Evolutionary conservation across 139 green algal species (phyloP), one percentile per base, ranked within the genome.

Genomic region (Volvox africanus): DNA sequence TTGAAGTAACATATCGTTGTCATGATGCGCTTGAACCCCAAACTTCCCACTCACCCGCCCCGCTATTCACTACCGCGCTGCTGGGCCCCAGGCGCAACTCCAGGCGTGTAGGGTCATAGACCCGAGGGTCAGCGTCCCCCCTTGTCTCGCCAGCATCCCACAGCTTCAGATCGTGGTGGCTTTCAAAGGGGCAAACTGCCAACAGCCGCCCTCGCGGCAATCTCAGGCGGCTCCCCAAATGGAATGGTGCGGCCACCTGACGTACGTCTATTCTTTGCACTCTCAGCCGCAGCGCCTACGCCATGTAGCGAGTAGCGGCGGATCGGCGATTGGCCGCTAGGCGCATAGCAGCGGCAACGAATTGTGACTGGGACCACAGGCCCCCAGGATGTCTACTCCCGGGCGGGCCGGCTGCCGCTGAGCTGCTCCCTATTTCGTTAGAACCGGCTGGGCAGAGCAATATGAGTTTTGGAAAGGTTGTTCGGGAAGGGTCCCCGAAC

Each of bases 241-340:
- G 26, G 33, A 94, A 77, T 33, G 96, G 89, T 0, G 32, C 12
- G 0, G 92, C 88, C 19, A 92, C 95, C 13, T 95, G 90, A 20
- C 95, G 92, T n/a, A 97, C 87, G 75, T 96, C 95, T 0, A 97
- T 94, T 44, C 93, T 94, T 30, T 94, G 92, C 5, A 93, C 90
- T 17, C 94, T 87, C 79, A 98, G 79, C 9, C 96, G 73, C 20
- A 97, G 67, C 2, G 95, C 94, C 61, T 98, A 96, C 0, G 91
- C 91, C 61, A 95, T 91, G 19, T 88, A 94, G 14, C 82, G 61
- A 0, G 77, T 68, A 24, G 90, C 75, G 18, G 22, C 61, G 50
- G 90, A 93, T 24, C 89, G 80, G 1, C 81, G 81, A 33, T 92
- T 79, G 68, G 93, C 67, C 0, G 93, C 91, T 55, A 93, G 77